phyloP scores from a whole-genome alignment of 2,329 filamentous ascomycete species.

The Aspergillus calidoustus region DNA sequence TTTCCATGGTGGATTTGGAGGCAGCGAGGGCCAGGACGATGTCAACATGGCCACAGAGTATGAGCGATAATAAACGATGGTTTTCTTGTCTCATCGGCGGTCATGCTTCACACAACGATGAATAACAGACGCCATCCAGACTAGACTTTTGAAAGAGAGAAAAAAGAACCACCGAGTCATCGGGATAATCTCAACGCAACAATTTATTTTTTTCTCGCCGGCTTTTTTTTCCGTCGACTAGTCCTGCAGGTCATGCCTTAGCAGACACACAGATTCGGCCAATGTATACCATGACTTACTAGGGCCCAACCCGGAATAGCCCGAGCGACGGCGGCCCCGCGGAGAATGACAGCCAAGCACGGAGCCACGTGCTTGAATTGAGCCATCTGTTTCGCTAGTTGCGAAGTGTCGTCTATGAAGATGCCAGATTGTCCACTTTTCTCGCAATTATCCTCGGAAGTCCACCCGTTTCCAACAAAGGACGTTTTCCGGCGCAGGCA shows the following conservation, averaged over 20 bases:
- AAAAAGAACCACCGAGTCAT: background rate
- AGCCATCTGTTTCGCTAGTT: background rate
- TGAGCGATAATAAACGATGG: background rate
- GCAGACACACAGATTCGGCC: too few relatives aligned
- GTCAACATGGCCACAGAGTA: background rate
- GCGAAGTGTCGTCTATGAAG: background rate
- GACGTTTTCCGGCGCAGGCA: too few relatives aligned
- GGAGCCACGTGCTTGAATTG: background rate
- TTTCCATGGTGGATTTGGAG: background rate
- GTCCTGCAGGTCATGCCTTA: background rate
- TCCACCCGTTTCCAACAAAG: too few relatives aligned
- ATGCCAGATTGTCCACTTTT: background rate
- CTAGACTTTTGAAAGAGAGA: background rate
- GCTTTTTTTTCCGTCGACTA: background rate
- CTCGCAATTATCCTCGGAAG: too few relatives aligned
- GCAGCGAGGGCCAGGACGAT: background rate
- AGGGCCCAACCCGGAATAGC: background rate
- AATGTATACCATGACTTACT: background rate
- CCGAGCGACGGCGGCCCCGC: background rate
- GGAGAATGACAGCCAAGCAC: background rate
- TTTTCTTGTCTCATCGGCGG: background rate
- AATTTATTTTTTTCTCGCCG: background rate
- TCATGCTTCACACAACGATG: background rate
- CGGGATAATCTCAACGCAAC: background rate
- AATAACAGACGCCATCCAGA: background rate